Base-by-base conservation (phyloP, 2,329 filamentous ascomycete genomes). In the Colletotrichum sp. region DNA sequence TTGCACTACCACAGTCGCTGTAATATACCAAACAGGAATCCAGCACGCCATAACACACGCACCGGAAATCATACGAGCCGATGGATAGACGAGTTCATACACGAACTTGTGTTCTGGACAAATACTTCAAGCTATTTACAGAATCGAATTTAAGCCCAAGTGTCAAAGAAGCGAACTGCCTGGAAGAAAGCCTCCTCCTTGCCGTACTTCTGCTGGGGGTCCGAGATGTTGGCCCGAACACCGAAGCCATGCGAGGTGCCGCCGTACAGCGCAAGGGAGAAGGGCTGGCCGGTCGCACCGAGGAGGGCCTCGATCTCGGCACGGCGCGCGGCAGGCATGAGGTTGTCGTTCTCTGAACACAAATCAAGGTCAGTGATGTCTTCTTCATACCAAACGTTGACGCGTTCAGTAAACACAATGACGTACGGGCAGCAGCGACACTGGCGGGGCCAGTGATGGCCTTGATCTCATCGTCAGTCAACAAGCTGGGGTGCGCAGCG, bases 131-230 rank as follows among this genome's bases (percentile, higher is more conserved):
- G 16, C 16, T 12, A 32, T n/a, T n/a, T 60, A 60, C 16, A 30
- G 26, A 30, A 60, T 12, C 3, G 13, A 6, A 12, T 18, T 68
- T 26, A 76, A 34, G 66, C 67, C 85, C 85, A 86, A 18, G 92
- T 87, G 71, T 94, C 90, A 81, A 96, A 96, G 94, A 94, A 97
- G 74, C 88, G 84, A 68, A 95, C 89, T 30, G 94, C 94, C 88
- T 96, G 95, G 78, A 90, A 85, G 83, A 96, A 96, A 1, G 95
- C 94, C 82, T 92, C 90, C 85, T 96, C 94, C 88, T 96, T 96
- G 36, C 92, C 94, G 82, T 92, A 96, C 84, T 89, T 92, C 81
- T 91, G 85, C 72, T 81, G 78, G 24, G 85, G 85, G 73, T 89
- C 85, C 4, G 85, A 85, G 32, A 89, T 72, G 79, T 96, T 92